phyloP scores from a whole-genome alignment of 2,329 filamentous ascomycete species.

The Leptographium wingfieldii region DNA sequence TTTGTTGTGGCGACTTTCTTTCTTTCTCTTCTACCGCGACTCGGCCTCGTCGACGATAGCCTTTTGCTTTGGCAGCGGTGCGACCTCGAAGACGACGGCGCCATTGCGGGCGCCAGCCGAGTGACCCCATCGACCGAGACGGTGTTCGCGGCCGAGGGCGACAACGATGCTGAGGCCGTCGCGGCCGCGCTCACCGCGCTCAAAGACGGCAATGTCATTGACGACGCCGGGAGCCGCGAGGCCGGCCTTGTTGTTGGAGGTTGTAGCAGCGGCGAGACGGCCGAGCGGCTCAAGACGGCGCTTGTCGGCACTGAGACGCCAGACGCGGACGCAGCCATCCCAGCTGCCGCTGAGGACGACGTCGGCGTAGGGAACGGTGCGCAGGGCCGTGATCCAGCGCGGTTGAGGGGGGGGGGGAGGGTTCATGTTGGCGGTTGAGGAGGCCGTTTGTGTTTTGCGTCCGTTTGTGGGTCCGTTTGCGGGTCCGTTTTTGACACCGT shows the following conservation, averaged over 20 bases:
- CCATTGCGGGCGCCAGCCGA: slow-evolving; percentile 58
- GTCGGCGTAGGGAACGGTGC: slow-evolving; percentile 80
- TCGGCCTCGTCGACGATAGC: slow-evolving; percentile 21
- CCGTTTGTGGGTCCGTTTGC: no score
- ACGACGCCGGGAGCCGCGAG: slow-evolving; percentile 49
- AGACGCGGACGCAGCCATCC: slow-evolving; percentile 79
- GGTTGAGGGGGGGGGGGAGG: slow-evolving; percentile 56
- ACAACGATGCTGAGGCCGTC: slow-evolving; percentile 73
- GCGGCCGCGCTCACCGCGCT: slow-evolving; percentile 64
- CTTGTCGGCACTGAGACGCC: slow-evolving; percentile 77
- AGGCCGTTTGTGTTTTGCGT: slow-evolving; percentile 31
- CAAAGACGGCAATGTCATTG: slow-evolving; percentile 80
- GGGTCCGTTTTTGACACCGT: no score
- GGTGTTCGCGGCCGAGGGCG: slow-evolving; percentile 77
- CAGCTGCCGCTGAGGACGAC: slow-evolving; percentile 85
- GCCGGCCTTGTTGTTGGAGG: slow-evolving; percentile 4
- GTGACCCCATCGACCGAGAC: slow-evolving; percentile 71
- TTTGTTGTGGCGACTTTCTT: no score
- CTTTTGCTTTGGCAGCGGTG: slow-evolving; percentile 24
- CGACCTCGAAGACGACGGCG: slow-evolving; percentile 77
- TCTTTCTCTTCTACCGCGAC: slow-evolving; percentile 12
- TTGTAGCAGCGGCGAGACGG: slow-evolving; percentile 35
- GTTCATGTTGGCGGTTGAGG: slow-evolving; percentile 62
- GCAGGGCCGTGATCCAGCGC: slow-evolving; percentile 81
- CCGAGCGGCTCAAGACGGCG: slow-evolving; percentile 62